phyloP scores from a whole-genome alignment of 345 rosid genomes.

The Melaleuca alternifolia region DNA sequence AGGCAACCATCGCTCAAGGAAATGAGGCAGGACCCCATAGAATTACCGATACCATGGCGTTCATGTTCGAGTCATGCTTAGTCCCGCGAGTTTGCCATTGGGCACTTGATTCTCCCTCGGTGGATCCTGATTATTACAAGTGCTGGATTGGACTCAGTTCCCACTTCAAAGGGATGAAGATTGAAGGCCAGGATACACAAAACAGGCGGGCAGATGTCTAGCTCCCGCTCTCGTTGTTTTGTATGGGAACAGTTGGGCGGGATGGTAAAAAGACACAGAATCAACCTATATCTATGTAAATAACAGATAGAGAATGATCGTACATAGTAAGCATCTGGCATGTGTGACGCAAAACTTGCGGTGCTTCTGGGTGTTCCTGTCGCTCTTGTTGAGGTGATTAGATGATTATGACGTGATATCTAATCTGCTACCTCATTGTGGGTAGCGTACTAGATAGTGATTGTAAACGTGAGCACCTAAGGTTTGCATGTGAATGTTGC shows the following conservation, averaged over 20 bases:
- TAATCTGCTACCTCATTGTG: background rate
- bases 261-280: background rate
- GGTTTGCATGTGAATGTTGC: background rate
- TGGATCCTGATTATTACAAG: conserved; percentile 71
- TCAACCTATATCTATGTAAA: background rate
- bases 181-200: background rate
- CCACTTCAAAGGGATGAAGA: conserved; percentile 38
- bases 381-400: background rate
- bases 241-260: background rate
- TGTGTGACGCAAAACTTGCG: background rate
- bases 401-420: background rate
- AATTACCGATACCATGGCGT: conserved; percentile 78
- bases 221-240: background rate
- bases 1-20: conserved; percentile 61
- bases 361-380: background rate
- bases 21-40: conserved; percentile 53
- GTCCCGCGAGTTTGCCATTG: conserved; percentile 81
- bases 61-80: conserved; percentile 91
- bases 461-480: background rate
- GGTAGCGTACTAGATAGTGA: background rate
- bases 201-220: background rate
- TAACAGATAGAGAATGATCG: background rate
- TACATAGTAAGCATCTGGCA: background rate
- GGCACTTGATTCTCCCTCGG: conserved; percentile 68
- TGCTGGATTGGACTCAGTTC: conserved; percentile 95